These are phyloP conservation scores for Novymonas esmeraldas DNA, from an alignment of 208 protist species.

Conservation along the genomic window DNA sequence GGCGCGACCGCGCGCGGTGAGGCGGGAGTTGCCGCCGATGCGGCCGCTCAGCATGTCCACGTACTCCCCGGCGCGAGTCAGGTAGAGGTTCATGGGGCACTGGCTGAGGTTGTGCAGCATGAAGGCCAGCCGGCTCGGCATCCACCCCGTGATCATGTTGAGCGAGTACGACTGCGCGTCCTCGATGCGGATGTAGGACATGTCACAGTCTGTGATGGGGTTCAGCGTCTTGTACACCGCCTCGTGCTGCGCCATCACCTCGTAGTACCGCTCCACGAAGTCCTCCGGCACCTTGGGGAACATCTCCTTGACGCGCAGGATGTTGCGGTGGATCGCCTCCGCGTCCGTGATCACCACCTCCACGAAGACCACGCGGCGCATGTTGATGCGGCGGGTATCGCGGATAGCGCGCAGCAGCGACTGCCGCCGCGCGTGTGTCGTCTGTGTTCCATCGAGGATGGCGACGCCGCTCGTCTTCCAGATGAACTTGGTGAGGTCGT, in stretches of 20 bases:
- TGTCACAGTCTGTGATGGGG: constrained; percentile 62
- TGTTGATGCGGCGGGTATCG: constrained; percentile 61
- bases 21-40: constrained; percentile 85
- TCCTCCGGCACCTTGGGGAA: constrained; percentile 50
- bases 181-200: constrained; percentile 88
- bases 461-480: constrained; percentile 67
- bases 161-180: constrained; percentile 71
- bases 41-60: constrained; percentile 73
- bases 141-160: constrained; percentile 89
- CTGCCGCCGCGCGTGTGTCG: constrained; percentile 56
- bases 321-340: constrained; percentile 58
- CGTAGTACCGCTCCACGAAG: constrained; percentile 86
- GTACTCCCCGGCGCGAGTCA: constrained; percentile 86
- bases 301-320: constrained; percentile 61
- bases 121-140: constrained; percentile 83
- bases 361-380: constrained; percentile 81
- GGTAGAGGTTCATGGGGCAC: constrained; percentile 72
- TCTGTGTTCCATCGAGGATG: constrained; percentile 77
- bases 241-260: constrained; percentile 61
- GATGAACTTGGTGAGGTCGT: constrained; percentile 73
- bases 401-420: constrained; percentile 70
- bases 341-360: constrained; percentile 74
- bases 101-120: constrained; percentile 91
- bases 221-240: constrained; percentile 78
- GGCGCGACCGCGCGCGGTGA: constrained; percentile 71